Evolutionary conservation across 371 early-diverging fungal genomes (phyloP).

Genomic region (Mucor plumbeus): DNA sequence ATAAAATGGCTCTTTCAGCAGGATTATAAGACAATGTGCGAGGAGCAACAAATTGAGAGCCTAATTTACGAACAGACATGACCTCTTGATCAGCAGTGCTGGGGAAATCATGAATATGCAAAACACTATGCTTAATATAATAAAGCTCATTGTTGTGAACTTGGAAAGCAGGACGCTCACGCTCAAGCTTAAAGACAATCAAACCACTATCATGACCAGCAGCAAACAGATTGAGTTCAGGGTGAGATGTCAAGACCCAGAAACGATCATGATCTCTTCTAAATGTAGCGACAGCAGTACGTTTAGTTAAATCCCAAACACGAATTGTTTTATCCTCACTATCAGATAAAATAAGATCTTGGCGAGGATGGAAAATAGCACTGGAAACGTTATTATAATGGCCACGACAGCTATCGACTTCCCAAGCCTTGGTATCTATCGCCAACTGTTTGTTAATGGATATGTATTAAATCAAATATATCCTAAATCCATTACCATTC

Average conservation of each 20-base stretch:
- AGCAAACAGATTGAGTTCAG: conserved; percentile 94
- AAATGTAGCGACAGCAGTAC: conserved; percentile 91
- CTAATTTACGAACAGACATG: conserved; percentile 71
- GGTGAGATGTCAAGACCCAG: conserved; percentile 97
- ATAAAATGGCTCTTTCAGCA: conserved; percentile 86
- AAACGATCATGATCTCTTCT: conserved; percentile 96
- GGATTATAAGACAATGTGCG: conserved; percentile 92
- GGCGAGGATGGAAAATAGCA: conserved; percentile 91
- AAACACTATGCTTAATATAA: conserved; percentile 83
- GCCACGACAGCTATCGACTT: conserved; percentile 97
- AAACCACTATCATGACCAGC: conserved; percentile 98
- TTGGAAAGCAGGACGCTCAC: conserved; percentile 92
- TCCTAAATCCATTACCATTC: conserved; percentile 66
- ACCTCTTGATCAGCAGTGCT: conserved; percentile 78
- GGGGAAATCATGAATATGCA: conserved; percentile 82
- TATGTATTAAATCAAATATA: background rate
- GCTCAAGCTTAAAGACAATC: conserved; percentile 96
- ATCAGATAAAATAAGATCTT: conserved; percentile 91
- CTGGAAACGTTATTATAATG: conserved; percentile 98
- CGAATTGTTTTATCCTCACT: conserved; percentile 98
- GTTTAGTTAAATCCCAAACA: conserved; percentile 96
- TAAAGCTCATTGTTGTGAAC: conserved; percentile 82
- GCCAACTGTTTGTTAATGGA: background rate
- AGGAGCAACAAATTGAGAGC: conserved; percentile 72
- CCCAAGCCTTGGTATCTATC: conserved; percentile 94